A percentile compares a stretch with the other conserved stretches of the same genome.
These are phyloP conservation scores for Kernera saxatilis DNA, from an alignment of 345 rosid species.

Conservation along the genomic window DNA sequence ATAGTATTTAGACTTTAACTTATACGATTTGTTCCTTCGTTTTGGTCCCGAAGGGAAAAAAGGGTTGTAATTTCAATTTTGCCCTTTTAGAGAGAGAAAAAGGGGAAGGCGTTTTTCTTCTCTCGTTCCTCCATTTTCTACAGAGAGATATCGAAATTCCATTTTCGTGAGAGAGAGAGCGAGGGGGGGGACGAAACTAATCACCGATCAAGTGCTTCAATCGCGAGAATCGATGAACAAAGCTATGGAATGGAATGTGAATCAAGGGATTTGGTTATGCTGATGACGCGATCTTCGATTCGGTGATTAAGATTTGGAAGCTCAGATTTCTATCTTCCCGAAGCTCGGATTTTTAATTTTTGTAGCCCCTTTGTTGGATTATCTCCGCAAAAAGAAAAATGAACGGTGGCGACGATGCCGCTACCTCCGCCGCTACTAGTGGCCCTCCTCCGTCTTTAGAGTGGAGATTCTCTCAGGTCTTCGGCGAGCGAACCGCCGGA, in stretches of 20 bases:
- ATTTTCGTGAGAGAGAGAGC: conserved; percentile 14
- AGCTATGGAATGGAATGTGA: conserved; percentile 33
- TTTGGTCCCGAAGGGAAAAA: conserved; percentile 18
- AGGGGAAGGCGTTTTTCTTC: conserved; percentile 27
- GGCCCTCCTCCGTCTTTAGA: conserved; percentile 57
- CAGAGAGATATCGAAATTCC: conserved; percentile 27
- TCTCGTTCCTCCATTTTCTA: conserved; percentile 27
- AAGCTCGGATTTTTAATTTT: conserved; percentile 10
- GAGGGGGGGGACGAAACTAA: conserved; percentile 2
- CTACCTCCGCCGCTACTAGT: conserved; percentile 32
- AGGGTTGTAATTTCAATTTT: conserved; percentile 19
- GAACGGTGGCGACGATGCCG: conserved; percentile 58
- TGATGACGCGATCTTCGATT: conserved; percentile 41
- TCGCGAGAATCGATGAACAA: conserved; percentile 16
- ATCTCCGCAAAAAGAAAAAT: conserved; percentile 30
- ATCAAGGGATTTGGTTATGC: conserved; percentile 18
- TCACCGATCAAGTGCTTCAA: conserved; percentile 32
- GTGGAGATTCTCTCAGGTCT: conserved; percentile 95
- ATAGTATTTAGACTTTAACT: conserved; percentile 26
- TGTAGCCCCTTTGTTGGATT: conserved; percentile 24
- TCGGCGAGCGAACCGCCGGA: conserved; percentile 86
- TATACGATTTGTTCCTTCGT: conserved; percentile 32
- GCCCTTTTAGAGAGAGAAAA: conserved; percentile 35
- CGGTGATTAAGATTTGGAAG: conserved; percentile 28
- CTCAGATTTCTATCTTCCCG: conserved; percentile 27